Conservation (phyloP, 768 basidiomycete species). For the Arthromyces matolae region DNA sequence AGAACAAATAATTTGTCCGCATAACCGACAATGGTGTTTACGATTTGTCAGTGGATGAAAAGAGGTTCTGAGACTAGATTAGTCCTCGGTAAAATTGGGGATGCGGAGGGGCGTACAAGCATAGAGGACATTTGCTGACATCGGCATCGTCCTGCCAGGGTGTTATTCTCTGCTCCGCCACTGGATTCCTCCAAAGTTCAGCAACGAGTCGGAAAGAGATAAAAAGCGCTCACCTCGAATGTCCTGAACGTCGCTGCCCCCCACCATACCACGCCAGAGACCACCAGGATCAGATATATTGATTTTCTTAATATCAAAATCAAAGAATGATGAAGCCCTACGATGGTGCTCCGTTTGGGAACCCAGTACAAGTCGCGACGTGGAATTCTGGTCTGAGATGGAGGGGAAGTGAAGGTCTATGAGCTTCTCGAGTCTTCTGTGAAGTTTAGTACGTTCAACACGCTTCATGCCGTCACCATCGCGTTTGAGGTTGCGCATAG, state of each 20-base stretch:
- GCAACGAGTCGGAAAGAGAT: constrained; percentile 1
- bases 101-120: constrained; percentile 49
- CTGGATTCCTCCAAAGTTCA: constrained; percentile 28
- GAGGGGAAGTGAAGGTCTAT: constrained; percentile 65
- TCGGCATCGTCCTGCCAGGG: constrained; percentile 88
- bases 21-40: constrained; percentile 94
- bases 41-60: constrained; percentile 91
- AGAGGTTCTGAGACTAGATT: constrained; percentile 40
- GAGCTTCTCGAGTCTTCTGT: constrained; percentile 86
- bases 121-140: constrained; percentile 81
- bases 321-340: constrained; percentile 67
- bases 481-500: constrained; percentile 35
- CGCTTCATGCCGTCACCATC: constrained; percentile 45
- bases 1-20: constrained; percentile 89
- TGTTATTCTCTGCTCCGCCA: constrained; percentile 87
- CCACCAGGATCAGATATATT: constrained; percentile 53
- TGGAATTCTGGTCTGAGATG: neutral
- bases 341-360: neutral
- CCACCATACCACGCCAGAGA: constrained; percentile 62
- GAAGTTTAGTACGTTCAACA: constrained; percentile 80
- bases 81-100: neutral
- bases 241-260: constrained; percentile 51
- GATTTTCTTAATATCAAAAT: constrained; percentile 63
- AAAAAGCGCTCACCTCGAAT: constrained; percentile 52
- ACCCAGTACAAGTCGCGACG: neutral